Conservation (phyloP, 2,329 filamentous ascomycete species). For the Curvularia hawaiiensis region DNA sequence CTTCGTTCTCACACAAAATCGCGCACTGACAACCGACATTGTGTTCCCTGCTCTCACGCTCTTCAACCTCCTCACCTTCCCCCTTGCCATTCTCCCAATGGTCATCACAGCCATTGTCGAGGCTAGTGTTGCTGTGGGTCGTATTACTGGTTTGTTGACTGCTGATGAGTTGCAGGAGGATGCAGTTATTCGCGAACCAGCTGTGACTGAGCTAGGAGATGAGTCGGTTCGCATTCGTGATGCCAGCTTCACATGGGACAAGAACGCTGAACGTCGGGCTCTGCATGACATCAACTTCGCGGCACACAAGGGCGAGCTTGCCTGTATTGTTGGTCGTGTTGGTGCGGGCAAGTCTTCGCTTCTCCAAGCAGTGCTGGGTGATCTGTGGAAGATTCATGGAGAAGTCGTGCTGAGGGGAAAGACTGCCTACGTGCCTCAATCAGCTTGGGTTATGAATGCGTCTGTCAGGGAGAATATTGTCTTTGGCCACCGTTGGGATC, state of each 20-base stretch:
- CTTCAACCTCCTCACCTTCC: constrained; percentile 96
- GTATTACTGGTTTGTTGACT: constrained; percentile 81
- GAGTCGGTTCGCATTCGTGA: constrained; percentile 84
- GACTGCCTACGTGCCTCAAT: constrained; percentile 90
- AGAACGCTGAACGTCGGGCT: constrained; percentile 69
- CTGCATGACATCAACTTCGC: constrained; percentile 86
- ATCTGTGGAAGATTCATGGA: constrained; percentile 88
- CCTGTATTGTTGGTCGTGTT: constrained; percentile 92
- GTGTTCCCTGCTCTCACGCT: constrained; percentile 92
- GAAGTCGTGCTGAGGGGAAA: constrained; percentile 81
- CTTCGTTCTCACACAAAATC: constrained; percentile 83
- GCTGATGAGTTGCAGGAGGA: constrained; percentile 90
- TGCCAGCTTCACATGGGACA: constrained; percentile 94
- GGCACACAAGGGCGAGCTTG: constrained; percentile 89
- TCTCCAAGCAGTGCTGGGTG: constrained; percentile 84
- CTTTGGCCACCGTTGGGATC: constrained; percentile 93
- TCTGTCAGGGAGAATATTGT: constrained; percentile 97
- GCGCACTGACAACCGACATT: constrained; percentile 87
- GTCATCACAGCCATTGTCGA: constrained; percentile 97
- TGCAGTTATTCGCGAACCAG: constrained; percentile 72
- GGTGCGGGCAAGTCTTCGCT: constrained; percentile 94
- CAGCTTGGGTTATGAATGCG: constrained; percentile 97
- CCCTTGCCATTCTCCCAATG: constrained; percentile 92
- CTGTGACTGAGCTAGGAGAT: constrained; percentile 78
- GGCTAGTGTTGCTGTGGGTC: constrained; percentile 86